Percentiles rank a stretch among this genome's conserved stretches.
phyloP scores from a whole-genome alignment of 257 asterid genomes.

The Ilex aquifolium region DNA sequence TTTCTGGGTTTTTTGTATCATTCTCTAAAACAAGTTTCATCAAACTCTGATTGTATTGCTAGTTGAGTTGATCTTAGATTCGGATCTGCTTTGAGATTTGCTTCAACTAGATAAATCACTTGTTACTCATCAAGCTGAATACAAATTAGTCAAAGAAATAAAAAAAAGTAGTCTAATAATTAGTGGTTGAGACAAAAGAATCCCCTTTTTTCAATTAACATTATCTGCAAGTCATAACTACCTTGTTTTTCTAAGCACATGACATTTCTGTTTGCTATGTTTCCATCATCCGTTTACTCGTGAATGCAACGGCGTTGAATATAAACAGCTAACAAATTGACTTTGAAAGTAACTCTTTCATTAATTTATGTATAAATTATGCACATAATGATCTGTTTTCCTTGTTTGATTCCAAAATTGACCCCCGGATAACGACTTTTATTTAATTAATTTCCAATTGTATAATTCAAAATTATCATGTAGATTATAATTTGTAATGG shows the following conservation, averaged over 20 bases:
- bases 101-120: not conserved
- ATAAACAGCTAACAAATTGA: slow-evolving; percentile 21
- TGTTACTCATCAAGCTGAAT: not conserved
- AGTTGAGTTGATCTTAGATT: not conserved
- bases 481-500: too few species aligned
- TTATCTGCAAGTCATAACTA: not conserved
- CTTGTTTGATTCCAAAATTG: too few species aligned
- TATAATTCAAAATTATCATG: too few species aligned
- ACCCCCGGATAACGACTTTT: not conserved
- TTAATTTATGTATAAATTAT: too few species aligned
- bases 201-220: too few species aligned
- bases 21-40: not conserved
- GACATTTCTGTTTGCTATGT: slow-evolving; percentile 14
- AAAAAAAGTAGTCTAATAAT: not conserved
- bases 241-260: slow-evolving; percentile 15
- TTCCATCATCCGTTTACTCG: slow-evolving; percentile 2
- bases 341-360: slow-evolving; percentile 2
- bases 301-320: slow-evolving; percentile 20
- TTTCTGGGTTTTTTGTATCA: not conserved
- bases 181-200: not conserved
- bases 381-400: too few species aligned
- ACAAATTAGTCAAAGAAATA: not conserved
- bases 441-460: not conserved
- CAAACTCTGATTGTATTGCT: too few species aligned
- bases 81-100: slow-evolving; percentile 10